These are phyloP conservation scores for Myochromella boudieri DNA, from an alignment of 768 basidiomycete genomes.

Conservation along the genomic window DNA sequence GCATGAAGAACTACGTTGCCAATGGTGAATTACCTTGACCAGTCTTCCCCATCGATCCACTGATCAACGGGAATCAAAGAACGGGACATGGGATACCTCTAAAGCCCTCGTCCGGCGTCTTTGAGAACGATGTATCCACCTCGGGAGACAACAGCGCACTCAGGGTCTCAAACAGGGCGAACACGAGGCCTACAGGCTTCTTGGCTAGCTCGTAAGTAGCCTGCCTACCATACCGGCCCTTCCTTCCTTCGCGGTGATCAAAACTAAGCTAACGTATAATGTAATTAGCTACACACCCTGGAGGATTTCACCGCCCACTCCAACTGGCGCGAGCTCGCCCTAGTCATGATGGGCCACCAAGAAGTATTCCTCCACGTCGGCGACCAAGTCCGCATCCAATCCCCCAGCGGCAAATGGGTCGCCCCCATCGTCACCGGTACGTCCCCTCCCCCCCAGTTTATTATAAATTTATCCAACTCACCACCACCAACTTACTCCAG, in stretches of 20 bases:
- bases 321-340: slow-evolving; percentile 84
- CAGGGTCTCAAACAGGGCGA: slow-evolving; percentile 62
- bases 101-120: slow-evolving; percentile 73
- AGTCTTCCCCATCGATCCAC: not conserved
- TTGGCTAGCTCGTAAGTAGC: slow-evolving; percentile 65
- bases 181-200: slow-evolving; percentile 78
- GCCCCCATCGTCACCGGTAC: slow-evolving; percentile 80
- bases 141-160: slow-evolving; percentile 64
- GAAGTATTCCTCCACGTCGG: slow-evolving; percentile 90
- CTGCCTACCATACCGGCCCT: too few relatives aligned
- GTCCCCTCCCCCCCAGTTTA: not conserved
- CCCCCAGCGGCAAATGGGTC: slow-evolving; percentile 73
- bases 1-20: slow-evolving; percentile 96
- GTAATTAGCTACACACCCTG: slow-evolving; percentile 66
- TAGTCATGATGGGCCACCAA: slow-evolving; percentile 70
- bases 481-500: slow-evolving; percentile 24
- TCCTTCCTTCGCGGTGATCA: not conserved
- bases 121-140: slow-evolving; percentile 75
- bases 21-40: slow-evolving; percentile 54
- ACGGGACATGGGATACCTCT: slow-evolving; percentile 86
- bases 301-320: slow-evolving; percentile 91
- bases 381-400: slow-evolving; percentile 69
- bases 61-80: slow-evolving; percentile 35
- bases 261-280: not conserved
- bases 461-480: not conserved